These are phyloP conservation scores for Quercus glauca DNA, from an alignment of 306 rosid genomes.

Conservation along the genomic window DNA sequence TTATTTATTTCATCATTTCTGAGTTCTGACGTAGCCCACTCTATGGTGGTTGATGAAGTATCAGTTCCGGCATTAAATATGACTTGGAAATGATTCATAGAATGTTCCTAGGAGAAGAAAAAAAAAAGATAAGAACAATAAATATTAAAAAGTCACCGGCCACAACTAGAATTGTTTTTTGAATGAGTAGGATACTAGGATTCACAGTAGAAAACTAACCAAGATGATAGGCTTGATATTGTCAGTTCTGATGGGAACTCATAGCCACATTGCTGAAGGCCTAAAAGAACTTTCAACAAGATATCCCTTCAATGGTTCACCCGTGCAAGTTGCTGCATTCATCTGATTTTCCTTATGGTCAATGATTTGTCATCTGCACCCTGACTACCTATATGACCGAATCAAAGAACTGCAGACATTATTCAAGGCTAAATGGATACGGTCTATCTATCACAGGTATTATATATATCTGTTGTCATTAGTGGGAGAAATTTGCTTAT, in stretches of 20 bases:
- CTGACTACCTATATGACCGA: slow-evolving; percentile 82
- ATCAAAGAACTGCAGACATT: slow-evolving; percentile 89
- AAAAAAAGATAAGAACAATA: no score
- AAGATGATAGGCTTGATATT: no score
- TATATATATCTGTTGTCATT: not conserved
- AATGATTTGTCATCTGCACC: slow-evolving; percentile 56
- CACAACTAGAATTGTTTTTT: no score
- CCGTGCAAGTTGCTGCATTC: not conserved
- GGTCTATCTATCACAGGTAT: slow-evolving; percentile 87
- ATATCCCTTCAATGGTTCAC: no score
- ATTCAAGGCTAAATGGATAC: slow-evolving; percentile 97
- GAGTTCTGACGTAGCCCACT: not conserved
- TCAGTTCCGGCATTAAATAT: not conserved
- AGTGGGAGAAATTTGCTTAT: not conserved
- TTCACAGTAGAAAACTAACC: no score
- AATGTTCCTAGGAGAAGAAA: no score
- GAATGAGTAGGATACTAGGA: no score
- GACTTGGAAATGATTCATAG: no score
- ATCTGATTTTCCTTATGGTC: not conserved
- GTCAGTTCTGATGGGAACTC: not conserved
- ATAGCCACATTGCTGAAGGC: not conserved
- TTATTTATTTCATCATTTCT: no score
- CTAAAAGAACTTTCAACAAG: not conserved
- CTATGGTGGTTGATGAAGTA: not conserved
- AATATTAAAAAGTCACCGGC: no score